Evolutionary conservation across 805 yeast genomes (phyloP), one percentile per base, ranked within the genome.

Genomic region (Candida endomychidarum): DNA sequence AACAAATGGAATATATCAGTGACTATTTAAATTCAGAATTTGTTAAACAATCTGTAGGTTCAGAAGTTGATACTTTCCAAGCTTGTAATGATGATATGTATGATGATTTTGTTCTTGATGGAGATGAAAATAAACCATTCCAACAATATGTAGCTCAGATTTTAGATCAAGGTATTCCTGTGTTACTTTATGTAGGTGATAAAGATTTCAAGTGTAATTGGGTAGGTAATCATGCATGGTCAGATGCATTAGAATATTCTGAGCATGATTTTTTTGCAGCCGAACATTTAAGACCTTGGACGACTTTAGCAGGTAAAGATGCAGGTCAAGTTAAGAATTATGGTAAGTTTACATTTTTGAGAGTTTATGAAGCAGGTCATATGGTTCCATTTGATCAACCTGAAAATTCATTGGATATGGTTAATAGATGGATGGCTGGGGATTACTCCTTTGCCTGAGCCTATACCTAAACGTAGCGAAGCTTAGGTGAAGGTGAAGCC

Each of bases 361-460:
- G 96, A 61, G 78, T 90, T 8, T 90, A 72, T 54, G 91, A 80
- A 47, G 97, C 95, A 38, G 97, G 97, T 19, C 97, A 91, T 66
- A 89, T 90, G 96, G 96, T 88, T 47, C 97, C 97, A 12, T 83
- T 67, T 56, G 90, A 90, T 65, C 91, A 85, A 68, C 95, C 96
- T 14, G 80, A 77, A 53, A 73, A 74, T 54, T 68, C 96, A 2
- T 71, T 84, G 47, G 88, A 78, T 41, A 82, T 90, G 89, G 76
- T 90, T 47, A 85, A 87, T 70, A 75, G 83, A 59, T 91, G 97
- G 97, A 65, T 87, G 34, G 50, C 64, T 30, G 95, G 93, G 20
- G 83, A 85, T 58, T 77, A 70, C 50, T 23, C 59, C n/a, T n/a
- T n/a, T n/a, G n/a, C n/a, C n/a, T n/a, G n/a, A n/a, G n/a, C n/a